phyloP scores from a whole-genome alignment of 2,329 filamentous ascomycete genomes.

The Ciborinia camelliae region DNA sequence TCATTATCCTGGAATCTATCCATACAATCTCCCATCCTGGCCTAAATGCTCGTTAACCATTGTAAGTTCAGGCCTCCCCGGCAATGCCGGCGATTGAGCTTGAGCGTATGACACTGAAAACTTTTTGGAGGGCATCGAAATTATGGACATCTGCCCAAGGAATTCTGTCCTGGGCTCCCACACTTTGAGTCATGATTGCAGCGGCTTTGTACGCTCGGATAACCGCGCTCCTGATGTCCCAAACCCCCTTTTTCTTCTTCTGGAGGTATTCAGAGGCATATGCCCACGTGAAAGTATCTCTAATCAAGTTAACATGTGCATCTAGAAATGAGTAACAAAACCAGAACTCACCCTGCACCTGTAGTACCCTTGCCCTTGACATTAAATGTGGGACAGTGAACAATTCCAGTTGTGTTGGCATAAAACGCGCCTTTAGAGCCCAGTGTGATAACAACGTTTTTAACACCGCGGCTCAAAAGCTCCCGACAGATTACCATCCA shows the following conservation, averaged over 20 bases:
- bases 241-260: background rate
- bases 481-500: background rate
- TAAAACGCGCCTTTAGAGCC: slow-evolving; percentile 8
- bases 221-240: slow-evolving; percentile 9
- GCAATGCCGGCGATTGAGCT: no score
- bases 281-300: background rate
- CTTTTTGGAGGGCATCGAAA: no score
- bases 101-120: no score
- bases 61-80: no score
- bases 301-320: background rate
- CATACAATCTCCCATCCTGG: no score
- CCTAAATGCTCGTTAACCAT: no score
- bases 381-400: background rate
- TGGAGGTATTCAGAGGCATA: background rate
- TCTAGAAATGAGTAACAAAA: background rate
- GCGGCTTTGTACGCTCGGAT: no score
- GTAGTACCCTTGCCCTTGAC: slow-evolving; percentile 5
- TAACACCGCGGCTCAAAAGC: slow-evolving; percentile 1
- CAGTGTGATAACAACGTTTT: slow-evolving; percentile 9
- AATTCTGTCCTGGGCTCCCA: no score
- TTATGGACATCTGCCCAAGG: no score
- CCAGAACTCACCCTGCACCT: slow-evolving; percentile 1
- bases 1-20: no score
- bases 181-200: no score
- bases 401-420: background rate